Evolutionary conservation across 169 alveolate species (phyloP).

Genomic region (Babesia divergens): DNA sequence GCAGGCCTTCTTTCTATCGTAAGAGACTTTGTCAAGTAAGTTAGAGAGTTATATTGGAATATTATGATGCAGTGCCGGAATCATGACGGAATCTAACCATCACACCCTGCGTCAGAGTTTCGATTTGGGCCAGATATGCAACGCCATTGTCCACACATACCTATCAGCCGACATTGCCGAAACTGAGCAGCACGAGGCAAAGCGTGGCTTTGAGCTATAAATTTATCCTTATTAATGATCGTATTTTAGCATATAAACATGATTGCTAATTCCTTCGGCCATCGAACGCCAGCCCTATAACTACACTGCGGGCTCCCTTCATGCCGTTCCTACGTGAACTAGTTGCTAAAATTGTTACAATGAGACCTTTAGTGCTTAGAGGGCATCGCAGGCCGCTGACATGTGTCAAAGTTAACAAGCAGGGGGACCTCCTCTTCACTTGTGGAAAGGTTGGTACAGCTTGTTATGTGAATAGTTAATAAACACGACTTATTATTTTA

Average conservation of each 20-base stretch:
- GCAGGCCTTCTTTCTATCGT: conserved; percentile 61
- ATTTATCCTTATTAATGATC: neutral
- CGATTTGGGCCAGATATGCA: conserved; percentile 58
- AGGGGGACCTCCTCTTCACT: conserved; percentile 86
- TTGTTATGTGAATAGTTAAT: neutral
- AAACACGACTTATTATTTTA: neutral
- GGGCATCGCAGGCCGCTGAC: conserved; percentile 89
- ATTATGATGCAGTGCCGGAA: conserved; percentile 18
- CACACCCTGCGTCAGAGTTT: conserved; percentile 58
- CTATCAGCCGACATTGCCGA: conserved; percentile 54
- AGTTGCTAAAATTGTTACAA: conserved; percentile 25
- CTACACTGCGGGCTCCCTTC: neutral
- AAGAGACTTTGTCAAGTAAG: conserved; percentile 50
- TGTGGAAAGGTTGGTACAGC: conserved; percentile 84
- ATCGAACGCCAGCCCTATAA: conserved; percentile 36
- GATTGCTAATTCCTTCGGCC: neutral
- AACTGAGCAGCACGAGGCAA: conserved; percentile 28
- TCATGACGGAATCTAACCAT: conserved; percentile 40
- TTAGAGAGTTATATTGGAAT: neutral
- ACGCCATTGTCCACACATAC: conserved; percentile 63
- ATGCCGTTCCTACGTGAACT: neutral
- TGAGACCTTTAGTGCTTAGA: conserved; percentile 82
- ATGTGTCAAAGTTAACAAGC: conserved; percentile 83
- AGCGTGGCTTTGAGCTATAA: conserved; percentile 35
- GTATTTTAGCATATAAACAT: neutral